These are phyloP conservation scores for Trichoderma virens DNA, from an alignment of 495 filamentous ascomycete genomes.

Conservation along the genomic window DNA sequence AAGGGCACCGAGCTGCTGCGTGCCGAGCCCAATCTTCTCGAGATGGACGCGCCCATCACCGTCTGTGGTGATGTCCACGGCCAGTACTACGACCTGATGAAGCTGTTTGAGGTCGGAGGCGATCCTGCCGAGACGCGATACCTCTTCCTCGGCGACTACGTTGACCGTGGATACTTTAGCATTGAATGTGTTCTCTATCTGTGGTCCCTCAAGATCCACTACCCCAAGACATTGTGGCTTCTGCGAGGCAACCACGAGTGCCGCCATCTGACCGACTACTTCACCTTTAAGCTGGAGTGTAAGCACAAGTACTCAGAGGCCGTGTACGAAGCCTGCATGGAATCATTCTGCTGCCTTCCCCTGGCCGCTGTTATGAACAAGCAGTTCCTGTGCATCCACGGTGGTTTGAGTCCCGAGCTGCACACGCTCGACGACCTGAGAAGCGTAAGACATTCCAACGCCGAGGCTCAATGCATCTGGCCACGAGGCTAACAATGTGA, in stretches of 20 bases:
- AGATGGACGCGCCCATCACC: slow-evolving; percentile 99
- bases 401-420: slow-evolving; percentile 88
- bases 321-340: slow-evolving; percentile 96
- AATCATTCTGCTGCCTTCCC: slow-evolving; percentile 91
- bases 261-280: slow-evolving; percentile 97
- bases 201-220: slow-evolving; percentile 98
- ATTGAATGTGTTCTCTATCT: slow-evolving; percentile 98
- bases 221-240: slow-evolving; percentile 94
- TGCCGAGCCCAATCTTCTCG: slow-evolving; percentile 86
- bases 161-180: slow-evolving; percentile 96
- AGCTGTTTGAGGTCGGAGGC: slow-evolving; percentile 96
- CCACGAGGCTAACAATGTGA: not conserved
- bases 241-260: slow-evolving; percentile 98
- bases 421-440: slow-evolving; percentile 93
- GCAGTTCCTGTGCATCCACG: slow-evolving; percentile 97
- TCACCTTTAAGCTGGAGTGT: slow-evolving; percentile 99
- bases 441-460: slow-evolving; percentile 46
- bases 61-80: slow-evolving; percentile 98
- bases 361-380: slow-evolving; percentile 99
- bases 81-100: slow-evolving; percentile 99
- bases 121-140: slow-evolving; percentile 95
- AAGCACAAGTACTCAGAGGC: slow-evolving; percentile 97
- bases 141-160: slow-evolving; percentile 95
- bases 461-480: not conserved
- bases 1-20: slow-evolving; percentile 75